Evolutionary conservation across 2,329 filamentous ascomycete genomes (phyloP).

Genomic region (Botryotinia narcissicola): DNA sequence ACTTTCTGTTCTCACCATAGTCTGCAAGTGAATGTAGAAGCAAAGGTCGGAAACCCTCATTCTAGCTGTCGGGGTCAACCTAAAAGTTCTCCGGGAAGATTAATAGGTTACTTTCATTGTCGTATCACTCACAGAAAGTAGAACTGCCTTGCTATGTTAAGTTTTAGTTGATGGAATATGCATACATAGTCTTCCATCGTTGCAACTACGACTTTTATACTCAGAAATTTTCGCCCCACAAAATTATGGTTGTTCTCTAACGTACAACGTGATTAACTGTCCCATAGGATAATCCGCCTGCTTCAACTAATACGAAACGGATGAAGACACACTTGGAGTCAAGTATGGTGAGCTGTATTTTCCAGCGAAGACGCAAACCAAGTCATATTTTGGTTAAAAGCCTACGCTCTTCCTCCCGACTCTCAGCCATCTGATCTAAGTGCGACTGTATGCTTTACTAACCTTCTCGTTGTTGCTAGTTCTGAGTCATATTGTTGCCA

Average conservation of each 20-base stretch:
- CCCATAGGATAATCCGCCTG: neutral
- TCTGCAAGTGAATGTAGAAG: neutral
- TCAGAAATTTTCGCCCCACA: neutral
- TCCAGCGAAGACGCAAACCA: neutral
- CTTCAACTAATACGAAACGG: neutral
- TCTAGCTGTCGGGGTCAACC: neutral
- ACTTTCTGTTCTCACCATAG: rapidly evolving
- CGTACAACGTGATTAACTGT: neutral
- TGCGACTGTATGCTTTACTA: neutral
- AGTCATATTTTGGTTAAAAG: neutral
- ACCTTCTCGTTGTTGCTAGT: neutral
- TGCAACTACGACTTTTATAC: neutral
- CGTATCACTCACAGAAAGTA: neutral
- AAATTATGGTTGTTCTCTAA: neutral
- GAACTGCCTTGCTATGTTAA: no score
- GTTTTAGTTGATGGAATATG: no score
- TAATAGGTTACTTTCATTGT: neutral
- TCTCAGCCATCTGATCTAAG: neutral
- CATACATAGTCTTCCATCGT: neutral
- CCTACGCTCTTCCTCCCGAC: neutral
- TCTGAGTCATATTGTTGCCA: neutral
- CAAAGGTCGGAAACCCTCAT: rapidly evolving
- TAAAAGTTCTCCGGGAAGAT: neutral
- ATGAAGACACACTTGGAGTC: neutral
- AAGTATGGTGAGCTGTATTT: neutral